Percentiles rank a stretch among this genome's conserved stretches.
These are phyloP conservation scores for Arthrobotrys entomopaga DNA, from an alignment of 2,329 filamentous ascomycete genomes.

Conservation along the genomic window DNA sequence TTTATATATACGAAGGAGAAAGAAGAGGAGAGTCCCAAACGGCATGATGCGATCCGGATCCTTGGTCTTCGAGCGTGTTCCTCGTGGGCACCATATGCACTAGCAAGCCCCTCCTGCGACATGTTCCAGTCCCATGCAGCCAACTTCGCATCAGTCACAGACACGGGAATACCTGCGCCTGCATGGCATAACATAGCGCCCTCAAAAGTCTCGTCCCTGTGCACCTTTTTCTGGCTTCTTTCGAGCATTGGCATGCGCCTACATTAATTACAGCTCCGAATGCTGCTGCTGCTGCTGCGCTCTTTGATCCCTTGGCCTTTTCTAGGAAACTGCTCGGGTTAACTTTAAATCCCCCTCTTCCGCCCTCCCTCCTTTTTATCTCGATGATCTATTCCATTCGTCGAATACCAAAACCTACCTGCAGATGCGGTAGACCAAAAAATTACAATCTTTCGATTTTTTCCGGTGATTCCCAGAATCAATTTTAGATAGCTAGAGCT, in stretches of 20 bases:
- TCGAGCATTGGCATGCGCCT: neutral
- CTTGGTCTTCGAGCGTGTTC: slow-evolving; percentile 3
- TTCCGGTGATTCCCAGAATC: neutral
- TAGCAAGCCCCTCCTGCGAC: slow-evolving; percentile 13
- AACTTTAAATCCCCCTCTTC: slow-evolving; percentile 28
- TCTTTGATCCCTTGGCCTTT: neutral
- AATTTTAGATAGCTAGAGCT: neutral
- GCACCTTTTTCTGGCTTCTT: slow-evolving; percentile 15
- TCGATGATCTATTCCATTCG: slow-evolving; percentile 10
- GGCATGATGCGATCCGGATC: neutral
- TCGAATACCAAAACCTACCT: slow-evolving; percentile 17
- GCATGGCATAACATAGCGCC: no score
- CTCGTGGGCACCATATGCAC: neutral
- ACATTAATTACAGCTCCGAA: neutral
- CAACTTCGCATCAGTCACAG: slow-evolving; percentile 30
- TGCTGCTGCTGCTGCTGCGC: neutral
- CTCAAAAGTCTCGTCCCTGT: slow-evolving; percentile 12
- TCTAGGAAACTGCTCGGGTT: neutral
- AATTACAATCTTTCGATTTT: neutral
- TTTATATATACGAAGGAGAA: no score
- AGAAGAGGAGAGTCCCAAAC: slow-evolving; percentile 1
- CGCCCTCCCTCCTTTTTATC: slow-evolving; percentile 14
- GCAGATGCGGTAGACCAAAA: slow-evolving; percentile 3
- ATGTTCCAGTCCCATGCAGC: slow-evolving; percentile 12
- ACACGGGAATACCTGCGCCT: slow-evolving; percentile 10